phyloP scores from a whole-genome alignment of 164 flowering plant genomes.

The Macadamia tetraphylla region DNA sequence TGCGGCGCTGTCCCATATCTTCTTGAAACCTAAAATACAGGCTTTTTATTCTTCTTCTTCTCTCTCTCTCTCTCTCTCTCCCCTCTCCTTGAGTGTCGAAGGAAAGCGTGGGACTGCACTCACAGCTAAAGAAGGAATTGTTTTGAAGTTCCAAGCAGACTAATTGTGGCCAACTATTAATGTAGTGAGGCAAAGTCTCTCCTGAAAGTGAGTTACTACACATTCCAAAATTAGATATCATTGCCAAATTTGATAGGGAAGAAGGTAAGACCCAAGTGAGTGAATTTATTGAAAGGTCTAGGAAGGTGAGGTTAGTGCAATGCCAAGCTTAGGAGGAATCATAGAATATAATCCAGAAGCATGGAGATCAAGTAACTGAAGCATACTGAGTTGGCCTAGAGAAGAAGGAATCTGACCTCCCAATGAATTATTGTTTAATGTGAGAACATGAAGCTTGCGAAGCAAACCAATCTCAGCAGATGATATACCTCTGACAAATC shows the following conservation, averaged over 20 bases:
- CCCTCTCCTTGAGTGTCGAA: too few relatives aligned
- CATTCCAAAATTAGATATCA: not conserved
- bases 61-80: too few relatives aligned
- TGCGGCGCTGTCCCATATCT: too few relatives aligned
- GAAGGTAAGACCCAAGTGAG: not conserved
- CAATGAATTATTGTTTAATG: not conserved
- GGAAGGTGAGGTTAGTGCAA: not conserved
- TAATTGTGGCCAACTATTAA: not conserved
- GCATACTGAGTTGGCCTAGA: slow-evolving; percentile 1
- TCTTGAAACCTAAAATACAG: too few relatives aligned
- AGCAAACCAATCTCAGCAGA: slow-evolving; percentile 31
- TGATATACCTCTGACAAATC: slow-evolving; percentile 16
- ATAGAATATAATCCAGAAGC: not conserved
- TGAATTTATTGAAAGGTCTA: not conserved
- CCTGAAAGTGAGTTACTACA: not conserved
- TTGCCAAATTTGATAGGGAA: not conserved
- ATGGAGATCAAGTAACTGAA: not conserved
- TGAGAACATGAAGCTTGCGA: slow-evolving; percentile 10
- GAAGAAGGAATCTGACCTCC: not conserved
- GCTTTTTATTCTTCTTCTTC: too few relatives aligned
- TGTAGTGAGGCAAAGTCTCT: not conserved
- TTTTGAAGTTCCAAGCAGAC: not conserved
- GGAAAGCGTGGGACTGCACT: too few relatives aligned
- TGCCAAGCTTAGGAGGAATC: slow-evolving; percentile 1
- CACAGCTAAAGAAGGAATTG: not conserved